phyloP scores from a whole-genome alignment of 306 rosid species.

The Castanea mollissima region DNA sequence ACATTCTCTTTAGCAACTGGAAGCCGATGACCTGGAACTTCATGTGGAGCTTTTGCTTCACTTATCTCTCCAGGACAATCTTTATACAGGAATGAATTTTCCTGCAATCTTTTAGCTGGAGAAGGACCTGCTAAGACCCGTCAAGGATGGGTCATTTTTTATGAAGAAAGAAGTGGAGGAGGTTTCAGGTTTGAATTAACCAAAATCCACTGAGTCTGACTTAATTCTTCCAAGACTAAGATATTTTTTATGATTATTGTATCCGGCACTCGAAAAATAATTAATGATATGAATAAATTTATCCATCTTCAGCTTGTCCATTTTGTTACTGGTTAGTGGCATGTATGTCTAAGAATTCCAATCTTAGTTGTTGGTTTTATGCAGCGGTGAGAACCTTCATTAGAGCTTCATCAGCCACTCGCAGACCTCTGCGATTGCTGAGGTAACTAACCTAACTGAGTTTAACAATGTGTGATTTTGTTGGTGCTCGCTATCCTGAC shows the following conservation, averaged over 20 bases:
- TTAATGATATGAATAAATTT: slow-evolving; percentile 22
- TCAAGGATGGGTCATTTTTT: slow-evolving; percentile 23
- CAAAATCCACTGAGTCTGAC: slow-evolving; percentile 26
- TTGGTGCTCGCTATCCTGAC: neutral
- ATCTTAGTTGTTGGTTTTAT: slow-evolving; percentile 40
- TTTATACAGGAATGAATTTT: slow-evolving; percentile 11
- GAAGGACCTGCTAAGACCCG: slow-evolving; percentile 21
- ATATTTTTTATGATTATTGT: slow-evolving; percentile 27
- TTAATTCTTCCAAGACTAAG: slow-evolving; percentile 18
- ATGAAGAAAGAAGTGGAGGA: slow-evolving; percentile 7
- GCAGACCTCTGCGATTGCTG: slow-evolving; percentile 44
- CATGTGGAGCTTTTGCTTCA: slow-evolving; percentile 8
- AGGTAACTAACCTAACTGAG: slow-evolving; percentile 61
- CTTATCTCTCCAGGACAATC: slow-evolving; percentile 11
- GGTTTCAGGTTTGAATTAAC: slow-evolving; percentile 53
- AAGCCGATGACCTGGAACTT: neutral
- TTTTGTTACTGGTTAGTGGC: slow-evolving; percentile 9
- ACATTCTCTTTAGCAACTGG: slow-evolving; percentile 1
- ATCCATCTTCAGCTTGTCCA: neutral
- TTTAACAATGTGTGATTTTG: neutral
- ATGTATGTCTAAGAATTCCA: slow-evolving; percentile 26
- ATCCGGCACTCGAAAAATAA: slow-evolving; percentile 20
- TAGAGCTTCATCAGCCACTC: slow-evolving; percentile 40
- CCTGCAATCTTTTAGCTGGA: slow-evolving; percentile 23
- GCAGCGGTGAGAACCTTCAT: slow-evolving; percentile 46